Conservation (phyloP, 164 flowering plant genomes). For the Tetrastigma voinierianum region DNA sequence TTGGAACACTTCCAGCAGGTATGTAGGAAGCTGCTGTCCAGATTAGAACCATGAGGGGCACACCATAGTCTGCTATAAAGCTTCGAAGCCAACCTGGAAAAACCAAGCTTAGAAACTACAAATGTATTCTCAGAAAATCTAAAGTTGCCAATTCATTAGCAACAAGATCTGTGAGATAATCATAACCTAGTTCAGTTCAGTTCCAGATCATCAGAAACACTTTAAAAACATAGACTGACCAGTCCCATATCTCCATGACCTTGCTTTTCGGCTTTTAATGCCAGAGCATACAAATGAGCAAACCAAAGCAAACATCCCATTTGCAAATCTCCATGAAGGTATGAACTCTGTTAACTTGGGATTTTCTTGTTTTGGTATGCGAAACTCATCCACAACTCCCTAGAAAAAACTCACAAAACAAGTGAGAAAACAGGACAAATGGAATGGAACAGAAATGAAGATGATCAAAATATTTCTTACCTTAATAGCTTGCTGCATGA, state of each 20-base stretch:
- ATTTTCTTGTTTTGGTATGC: conserved; percentile 65
- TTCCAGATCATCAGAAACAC: background rate
- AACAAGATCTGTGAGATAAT: background rate
- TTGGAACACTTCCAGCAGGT: conserved; percentile 70
- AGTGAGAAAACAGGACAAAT: background rate
- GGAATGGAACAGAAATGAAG: background rate
- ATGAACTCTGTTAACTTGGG: conserved; percentile 37
- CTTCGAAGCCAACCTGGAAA: conserved; percentile 84
- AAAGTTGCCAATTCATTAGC: background rate
- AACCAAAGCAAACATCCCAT: conserved; percentile 98
- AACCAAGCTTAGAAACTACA: background rate
- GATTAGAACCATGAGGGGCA: conserved; percentile 92
- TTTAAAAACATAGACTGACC: conserved; percentile 41
- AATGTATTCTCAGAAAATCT: background rate
- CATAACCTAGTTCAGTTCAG: no score
- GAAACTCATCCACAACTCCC: conserved; percentile 93
- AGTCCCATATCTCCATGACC: conserved; percentile 96
- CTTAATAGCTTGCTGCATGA: conserved; percentile 92
- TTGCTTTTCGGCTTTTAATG: conserved; percentile 85
- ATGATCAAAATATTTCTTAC: conserved; percentile 32
- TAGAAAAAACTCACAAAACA: conserved; percentile 13
- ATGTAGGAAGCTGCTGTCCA: conserved; percentile 94
- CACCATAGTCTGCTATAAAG: conserved; percentile 94
- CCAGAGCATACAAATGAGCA: conserved; percentile 83
- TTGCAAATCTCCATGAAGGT: conserved; percentile 95